Conservation (phyloP, 345 rosid genomes). For the Hirschfeldia incana region DNA sequence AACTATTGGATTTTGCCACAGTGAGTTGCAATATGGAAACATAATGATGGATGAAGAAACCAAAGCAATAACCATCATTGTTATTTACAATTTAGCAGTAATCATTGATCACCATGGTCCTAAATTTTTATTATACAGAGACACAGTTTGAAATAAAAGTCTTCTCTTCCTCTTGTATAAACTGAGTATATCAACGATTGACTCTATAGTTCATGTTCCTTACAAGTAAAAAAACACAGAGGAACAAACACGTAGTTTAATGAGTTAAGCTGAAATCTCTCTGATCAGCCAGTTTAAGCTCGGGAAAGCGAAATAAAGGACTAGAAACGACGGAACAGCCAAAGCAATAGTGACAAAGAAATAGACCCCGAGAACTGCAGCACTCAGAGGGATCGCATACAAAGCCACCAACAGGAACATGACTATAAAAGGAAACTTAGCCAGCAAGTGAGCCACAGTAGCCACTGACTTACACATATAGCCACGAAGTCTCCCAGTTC, state of each 20-base stretch:
- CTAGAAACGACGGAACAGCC: slow-evolving; percentile 65
- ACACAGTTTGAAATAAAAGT: slow-evolving; percentile 8
- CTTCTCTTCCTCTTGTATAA: slow-evolving; percentile 22
- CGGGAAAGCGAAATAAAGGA: slow-evolving; percentile 59
- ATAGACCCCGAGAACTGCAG: slow-evolving; percentile 57
- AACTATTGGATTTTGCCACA: no score
- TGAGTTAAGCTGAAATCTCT: slow-evolving; percentile 52
- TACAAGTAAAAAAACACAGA: slow-evolving; percentile 21
- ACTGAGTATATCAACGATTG: slow-evolving; percentile 3
- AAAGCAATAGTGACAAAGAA: slow-evolving; percentile 57
- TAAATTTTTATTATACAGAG: background rate
- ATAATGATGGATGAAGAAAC: background rate
- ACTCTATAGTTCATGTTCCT: background rate
- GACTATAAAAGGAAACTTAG: slow-evolving; percentile 63
- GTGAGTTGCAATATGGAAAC: no score
- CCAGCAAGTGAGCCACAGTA: slow-evolving; percentile 50
- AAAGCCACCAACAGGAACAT: slow-evolving; percentile 53
- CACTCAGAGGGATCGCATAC: slow-evolving; percentile 70
- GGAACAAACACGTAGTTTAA: slow-evolving; percentile 17
- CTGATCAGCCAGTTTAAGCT: slow-evolving; percentile 71
- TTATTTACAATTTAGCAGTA: no score
- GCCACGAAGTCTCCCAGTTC: slow-evolving; percentile 43
- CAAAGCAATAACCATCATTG: background rate
- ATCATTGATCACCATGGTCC: no score
- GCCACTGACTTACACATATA: slow-evolving; percentile 57